phyloP scores from a whole-genome alignment of 2,329 filamentous ascomycete species.

The Aspergillus vadensis region DNA sequence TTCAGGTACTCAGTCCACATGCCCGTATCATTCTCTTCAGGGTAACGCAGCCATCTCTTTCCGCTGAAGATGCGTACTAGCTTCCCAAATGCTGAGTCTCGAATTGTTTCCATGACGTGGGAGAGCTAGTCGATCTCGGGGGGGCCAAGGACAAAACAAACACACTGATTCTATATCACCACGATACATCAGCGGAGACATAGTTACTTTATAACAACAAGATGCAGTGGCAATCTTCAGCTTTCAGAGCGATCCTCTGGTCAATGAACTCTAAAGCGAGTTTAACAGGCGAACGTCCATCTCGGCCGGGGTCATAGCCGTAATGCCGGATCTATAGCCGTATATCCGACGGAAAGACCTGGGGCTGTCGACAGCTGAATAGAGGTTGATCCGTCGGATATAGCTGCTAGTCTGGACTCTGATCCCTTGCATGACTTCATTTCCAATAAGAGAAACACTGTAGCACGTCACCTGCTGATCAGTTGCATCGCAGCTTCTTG shows the following conservation, averaged over 20 bases:
- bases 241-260: neutral
- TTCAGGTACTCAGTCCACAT: constrained; percentile 21
- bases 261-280: neutral
- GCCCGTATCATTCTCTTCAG: constrained; percentile 19
- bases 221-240: neutral
- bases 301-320: neutral
- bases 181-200: neutral
- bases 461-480: neutral
- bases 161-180: neutral
- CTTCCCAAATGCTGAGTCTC: constrained; percentile 28
- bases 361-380: neutral
- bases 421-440: neutral
- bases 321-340: neutral
- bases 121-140: neutral
- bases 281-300: neutral
- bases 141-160: neutral
- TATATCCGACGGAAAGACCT: neutral
- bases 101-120: constrained; percentile 16
- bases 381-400: neutral
- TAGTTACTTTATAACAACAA: neutral
- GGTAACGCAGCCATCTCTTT: constrained; percentile 18
- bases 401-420: neutral
- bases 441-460: neutral
- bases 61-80: constrained; percentile 21
- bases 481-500: no score